Percentiles rank a stretch among this genome's conserved stretches.
Evolutionary conservation across 192 early-diverging fungal species (phyloP).

Genomic region (Gigaspora rosea): DNA sequence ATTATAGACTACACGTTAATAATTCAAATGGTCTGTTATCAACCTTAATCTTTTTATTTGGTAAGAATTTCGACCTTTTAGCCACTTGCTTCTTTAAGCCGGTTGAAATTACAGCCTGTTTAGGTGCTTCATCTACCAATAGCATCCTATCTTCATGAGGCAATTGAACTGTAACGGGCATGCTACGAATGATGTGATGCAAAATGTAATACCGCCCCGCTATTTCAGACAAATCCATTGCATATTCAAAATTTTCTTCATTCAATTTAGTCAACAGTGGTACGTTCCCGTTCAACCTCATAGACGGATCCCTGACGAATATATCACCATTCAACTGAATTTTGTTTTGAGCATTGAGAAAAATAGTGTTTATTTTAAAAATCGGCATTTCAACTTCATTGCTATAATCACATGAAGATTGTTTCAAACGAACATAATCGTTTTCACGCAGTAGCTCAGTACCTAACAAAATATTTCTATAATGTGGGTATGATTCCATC

Average conservation of each 20-base stretch:
- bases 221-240: slow-evolving; percentile 1
- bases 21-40: no score
- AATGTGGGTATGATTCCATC: slow-evolving; percentile 5
- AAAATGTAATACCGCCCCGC: slow-evolving; percentile 2
- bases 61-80: neutral
- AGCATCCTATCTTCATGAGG: neutral
- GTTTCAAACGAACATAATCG: neutral
- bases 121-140: neutral
- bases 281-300: neutral
- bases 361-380: slow-evolving; percentile 17
- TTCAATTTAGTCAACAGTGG: neutral
- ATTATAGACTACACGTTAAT: no score
- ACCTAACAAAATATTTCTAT: neutral
- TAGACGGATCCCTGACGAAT: neutral
- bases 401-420: neutral
- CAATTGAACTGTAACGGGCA: neutral
- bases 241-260: slow-evolving; percentile 11
- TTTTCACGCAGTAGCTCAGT: neutral
- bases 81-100: neutral
- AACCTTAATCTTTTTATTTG: neutral
- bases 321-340: slow-evolving; percentile 5
- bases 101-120: neutral
- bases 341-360: neutral
- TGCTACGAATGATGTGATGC: neutral
- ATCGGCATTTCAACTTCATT: neutral